phyloP scores from a whole-genome alignment of 352 stramenopile species.

The Pythium plurisporium region DNA sequence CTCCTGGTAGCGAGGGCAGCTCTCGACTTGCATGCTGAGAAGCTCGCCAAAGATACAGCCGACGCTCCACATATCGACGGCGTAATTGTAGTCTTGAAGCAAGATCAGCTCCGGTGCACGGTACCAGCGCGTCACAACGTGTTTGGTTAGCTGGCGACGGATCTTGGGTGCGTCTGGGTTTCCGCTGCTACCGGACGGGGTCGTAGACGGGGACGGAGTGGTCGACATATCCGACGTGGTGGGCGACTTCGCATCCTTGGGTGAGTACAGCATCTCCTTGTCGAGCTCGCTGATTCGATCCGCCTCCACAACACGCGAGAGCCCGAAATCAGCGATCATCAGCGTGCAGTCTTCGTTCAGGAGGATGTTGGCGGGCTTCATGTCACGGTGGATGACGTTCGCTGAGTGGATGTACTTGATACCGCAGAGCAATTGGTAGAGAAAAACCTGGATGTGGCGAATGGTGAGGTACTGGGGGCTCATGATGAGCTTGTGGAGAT shows the following conservation, averaged over 20 bases:
- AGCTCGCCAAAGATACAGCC: conserved; percentile 93
- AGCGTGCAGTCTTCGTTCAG: conserved; percentile 86
- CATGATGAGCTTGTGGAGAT: conserved; percentile 94
- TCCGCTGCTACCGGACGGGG: conserved; percentile 47
- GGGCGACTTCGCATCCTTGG: conserved; percentile 73
- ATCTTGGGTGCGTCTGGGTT: conserved; percentile 62
- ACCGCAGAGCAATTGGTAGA: conserved; percentile 93
- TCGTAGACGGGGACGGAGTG: conserved; percentile 63
- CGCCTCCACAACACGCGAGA: conserved; percentile 78
- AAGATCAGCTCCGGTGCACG: conserved; percentile 95
- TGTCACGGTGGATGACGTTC: conserved; percentile 87
- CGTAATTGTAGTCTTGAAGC: conserved; percentile 94
- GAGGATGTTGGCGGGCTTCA: conserved; percentile 88
- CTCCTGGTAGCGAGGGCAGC: conserved; percentile 80
- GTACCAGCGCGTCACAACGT: conserved; percentile 99
- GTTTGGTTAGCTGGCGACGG: conserved; percentile 93
- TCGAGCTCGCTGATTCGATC: conserved; percentile 71
- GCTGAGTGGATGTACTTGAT: conserved; percentile 96
- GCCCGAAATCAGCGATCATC: conserved; percentile 85
- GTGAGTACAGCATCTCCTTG: conserved; percentile 69
- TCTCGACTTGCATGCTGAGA: conserved; percentile 86
- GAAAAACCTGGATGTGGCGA: conserved; percentile 96
- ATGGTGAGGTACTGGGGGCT: conserved; percentile 91
- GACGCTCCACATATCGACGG: conserved; percentile 99
- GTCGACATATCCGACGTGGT: conserved; percentile 65